Conservation (phyloP, 2,329 filamentous ascomycete species). For the Arthrinium phaeospermum region DNA sequence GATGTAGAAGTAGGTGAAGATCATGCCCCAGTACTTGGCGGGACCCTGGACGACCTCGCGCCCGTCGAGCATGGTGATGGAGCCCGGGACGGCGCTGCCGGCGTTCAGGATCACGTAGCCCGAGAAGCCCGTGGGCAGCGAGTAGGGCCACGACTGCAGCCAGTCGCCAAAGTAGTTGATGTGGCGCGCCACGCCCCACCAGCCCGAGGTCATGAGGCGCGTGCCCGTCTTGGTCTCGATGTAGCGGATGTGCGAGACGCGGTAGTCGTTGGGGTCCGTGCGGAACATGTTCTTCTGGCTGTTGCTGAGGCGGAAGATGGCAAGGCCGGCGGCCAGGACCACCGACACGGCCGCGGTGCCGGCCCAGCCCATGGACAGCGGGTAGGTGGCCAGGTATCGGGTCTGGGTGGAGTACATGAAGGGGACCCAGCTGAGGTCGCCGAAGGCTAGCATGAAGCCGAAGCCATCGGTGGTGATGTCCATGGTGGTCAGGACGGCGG, state of each 20-base stretch:
- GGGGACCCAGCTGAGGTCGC: conserved; percentile 91
- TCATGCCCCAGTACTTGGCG: conserved; percentile 81
- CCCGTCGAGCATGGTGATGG: conserved; percentile 63
- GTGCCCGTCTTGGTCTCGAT: conserved; percentile 85
- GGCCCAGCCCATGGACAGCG: conserved; percentile 73
- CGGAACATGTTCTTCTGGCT: conserved; percentile 95
- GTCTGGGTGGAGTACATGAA: conserved; percentile 87
- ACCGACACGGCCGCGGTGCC: conserved; percentile 70
- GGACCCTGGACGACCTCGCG: conserved; percentile 73
- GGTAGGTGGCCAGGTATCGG: conserved; percentile 83
- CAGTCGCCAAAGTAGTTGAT: conserved; percentile 98
- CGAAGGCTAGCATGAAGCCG: conserved; percentile 93
- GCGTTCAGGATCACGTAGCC: conserved; percentile 76
- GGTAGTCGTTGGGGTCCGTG: conserved; percentile 81
- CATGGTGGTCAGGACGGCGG: conserved; percentile 89
- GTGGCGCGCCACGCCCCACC: conserved; percentile 92
- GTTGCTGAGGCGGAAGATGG: conserved; percentile 93
- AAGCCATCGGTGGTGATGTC: conserved; percentile 94
- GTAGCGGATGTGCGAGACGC: conserved; percentile 79
- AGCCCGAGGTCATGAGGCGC: conserved; percentile 81
- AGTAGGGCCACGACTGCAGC: conserved; percentile 92
- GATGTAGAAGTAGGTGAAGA: conserved; percentile 94
- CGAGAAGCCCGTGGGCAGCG: conserved; percentile 81
- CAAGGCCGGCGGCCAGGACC: conserved; percentile 77
- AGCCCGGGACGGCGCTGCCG: conserved; percentile 55